Percentiles rank a stretch among this genome's conserved stretches.
Evolutionary conservation across 106 monocot genomes (phyloP).

Genomic region (Acanthochlamys bracteata): DNA sequence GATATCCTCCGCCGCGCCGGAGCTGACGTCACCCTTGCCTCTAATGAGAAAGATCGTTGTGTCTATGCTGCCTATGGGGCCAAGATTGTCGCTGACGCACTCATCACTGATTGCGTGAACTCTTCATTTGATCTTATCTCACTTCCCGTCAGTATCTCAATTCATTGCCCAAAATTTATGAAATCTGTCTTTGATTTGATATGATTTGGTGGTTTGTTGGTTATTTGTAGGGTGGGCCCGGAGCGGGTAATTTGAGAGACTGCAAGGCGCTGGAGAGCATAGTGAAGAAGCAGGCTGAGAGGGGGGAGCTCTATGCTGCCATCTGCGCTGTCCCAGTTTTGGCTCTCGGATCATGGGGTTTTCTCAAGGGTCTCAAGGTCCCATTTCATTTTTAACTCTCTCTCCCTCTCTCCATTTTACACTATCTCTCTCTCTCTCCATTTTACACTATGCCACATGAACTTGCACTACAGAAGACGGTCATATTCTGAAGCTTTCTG

Average conservation of each 20-base stretch:
- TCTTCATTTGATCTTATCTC: background rate
- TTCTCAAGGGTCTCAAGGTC: conserved; percentile 73
- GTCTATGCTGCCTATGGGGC: conserved; percentile 57
- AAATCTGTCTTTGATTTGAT: no score
- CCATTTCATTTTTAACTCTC: background rate
- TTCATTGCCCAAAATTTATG: no score
- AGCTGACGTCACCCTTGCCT: conserved; percentile 79
- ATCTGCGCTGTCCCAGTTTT: conserved; percentile 80
- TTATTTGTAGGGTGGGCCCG: conserved; percentile 58
- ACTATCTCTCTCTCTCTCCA: no score
- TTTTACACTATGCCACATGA: no score
- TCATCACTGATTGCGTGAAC: background rate
- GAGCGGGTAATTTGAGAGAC: conserved; percentile 50
- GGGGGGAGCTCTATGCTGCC: conserved; percentile 58
- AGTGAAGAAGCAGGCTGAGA: conserved; percentile 59
- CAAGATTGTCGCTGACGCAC: conserved; percentile 72
- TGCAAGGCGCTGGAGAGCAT: conserved; percentile 42
- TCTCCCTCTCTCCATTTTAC: background rate
- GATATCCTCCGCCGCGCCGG: conserved; percentile 83
- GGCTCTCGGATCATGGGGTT: conserved; percentile 77
- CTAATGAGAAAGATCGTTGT: conserved; percentile 28
- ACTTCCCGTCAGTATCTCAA: no score
- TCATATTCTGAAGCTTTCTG: no score
- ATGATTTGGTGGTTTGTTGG: no score
- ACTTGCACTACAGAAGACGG: no score